These are phyloP conservation scores for Taxillus chinensis DNA, from an alignment of 164 flowering plant genomes.

Conservation along the genomic window DNA sequence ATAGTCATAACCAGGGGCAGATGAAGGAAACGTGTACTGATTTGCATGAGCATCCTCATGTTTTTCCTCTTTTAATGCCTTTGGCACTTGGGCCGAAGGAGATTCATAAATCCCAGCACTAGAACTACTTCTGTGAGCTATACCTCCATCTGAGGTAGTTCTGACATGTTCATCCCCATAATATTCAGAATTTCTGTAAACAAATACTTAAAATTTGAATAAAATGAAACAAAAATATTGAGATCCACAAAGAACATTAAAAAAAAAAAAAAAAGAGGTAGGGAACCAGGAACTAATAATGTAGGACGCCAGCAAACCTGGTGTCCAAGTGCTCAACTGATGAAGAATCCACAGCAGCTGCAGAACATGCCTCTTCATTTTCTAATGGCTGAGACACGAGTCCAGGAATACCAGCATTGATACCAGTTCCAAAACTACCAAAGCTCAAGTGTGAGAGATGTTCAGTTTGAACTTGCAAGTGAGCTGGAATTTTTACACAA, in stretches of 20 bases:
- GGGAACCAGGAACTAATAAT: background rate
- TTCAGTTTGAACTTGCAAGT: conserved; percentile 73
- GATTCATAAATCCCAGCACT: conserved; percentile 39
- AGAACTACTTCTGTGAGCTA: conserved; percentile 31
- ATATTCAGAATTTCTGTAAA: conserved; percentile 65
- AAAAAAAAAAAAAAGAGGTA: too few species aligned
- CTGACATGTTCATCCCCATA: conserved; percentile 60
- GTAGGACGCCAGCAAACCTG: conserved; percentile 33
- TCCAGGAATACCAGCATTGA: conserved; percentile 19
- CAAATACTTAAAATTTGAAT: conserved; percentile 1
- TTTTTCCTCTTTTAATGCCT: conserved; percentile 48
- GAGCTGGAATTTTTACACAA: conserved; percentile 79
- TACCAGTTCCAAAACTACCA: conserved; percentile 86
- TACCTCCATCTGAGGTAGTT: conserved; percentile 39
- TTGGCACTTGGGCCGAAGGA: conserved; percentile 52
- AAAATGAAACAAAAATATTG: background rate
- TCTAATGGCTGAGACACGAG: conserved; percentile 35
- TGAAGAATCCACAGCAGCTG: conserved; percentile 28
- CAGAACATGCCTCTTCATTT: conserved; percentile 40
- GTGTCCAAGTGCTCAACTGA: conserved; percentile 40
- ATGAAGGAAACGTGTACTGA: conserved; percentile 54
- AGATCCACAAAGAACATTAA: too few species aligned
- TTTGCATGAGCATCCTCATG: conserved; percentile 40
- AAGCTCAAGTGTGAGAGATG: conserved; percentile 86
- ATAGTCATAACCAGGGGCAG: conserved; percentile 51